Conservation (phyloP, 1,284 basidiomycete genomes). For the Puccinia novopanici region DNA sequence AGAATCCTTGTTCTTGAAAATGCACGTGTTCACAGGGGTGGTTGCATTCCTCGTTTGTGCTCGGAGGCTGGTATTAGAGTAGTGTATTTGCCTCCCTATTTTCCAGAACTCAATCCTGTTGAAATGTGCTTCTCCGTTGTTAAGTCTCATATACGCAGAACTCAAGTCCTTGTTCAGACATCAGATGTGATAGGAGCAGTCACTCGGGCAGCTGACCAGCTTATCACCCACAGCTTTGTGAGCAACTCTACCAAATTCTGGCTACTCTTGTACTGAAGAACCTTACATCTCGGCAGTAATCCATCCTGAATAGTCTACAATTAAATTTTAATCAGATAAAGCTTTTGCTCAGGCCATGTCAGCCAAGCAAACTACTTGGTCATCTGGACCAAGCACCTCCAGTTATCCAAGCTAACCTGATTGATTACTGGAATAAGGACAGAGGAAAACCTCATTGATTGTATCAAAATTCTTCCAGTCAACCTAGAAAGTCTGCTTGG, state of each 20-base stretch:
- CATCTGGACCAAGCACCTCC: too few relatives aligned
- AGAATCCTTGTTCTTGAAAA: not conserved
- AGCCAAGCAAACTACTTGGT: too few relatives aligned
- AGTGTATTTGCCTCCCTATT: conserved; percentile 1
- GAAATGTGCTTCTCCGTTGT: not conserved
- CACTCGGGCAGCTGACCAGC: not conserved
- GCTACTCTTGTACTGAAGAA: not conserved
- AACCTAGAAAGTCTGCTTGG: too few relatives aligned
- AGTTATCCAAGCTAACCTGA: too few relatives aligned
- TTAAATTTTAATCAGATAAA: too few relatives aligned
- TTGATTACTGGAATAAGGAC: too few relatives aligned
- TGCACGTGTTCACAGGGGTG: not conserved
- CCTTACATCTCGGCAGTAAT: not conserved
- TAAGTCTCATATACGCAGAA: not conserved
- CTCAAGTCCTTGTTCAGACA: not conserved
- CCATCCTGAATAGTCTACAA: too few relatives aligned
- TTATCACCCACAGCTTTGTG: not conserved
- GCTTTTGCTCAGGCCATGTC: too few relatives aligned
- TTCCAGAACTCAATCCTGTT: not conserved
- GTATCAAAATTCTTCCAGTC: too few relatives aligned
- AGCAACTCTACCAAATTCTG: not conserved
- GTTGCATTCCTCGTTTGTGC: not conserved
- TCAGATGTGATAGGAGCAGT: not conserved
- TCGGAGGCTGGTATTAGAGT: not conserved
- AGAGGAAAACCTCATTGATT: too few relatives aligned